Conservation (phyloP, 2,329 filamentous ascomycete species). For the Elsinoe fawcettii region DNA sequence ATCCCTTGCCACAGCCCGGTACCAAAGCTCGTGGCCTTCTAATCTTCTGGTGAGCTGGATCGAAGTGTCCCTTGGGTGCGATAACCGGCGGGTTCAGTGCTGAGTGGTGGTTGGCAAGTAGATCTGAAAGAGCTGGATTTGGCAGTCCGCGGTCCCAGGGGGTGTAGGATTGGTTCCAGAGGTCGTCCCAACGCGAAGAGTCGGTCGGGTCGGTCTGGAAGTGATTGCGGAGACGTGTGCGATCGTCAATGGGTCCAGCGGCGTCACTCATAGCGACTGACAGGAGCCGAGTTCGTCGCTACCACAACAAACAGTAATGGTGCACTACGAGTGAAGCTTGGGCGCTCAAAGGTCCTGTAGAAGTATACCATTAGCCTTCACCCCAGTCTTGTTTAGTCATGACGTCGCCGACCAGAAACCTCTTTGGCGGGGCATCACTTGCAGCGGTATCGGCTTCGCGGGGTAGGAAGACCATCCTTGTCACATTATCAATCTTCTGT, state of each 20-base stretch:
- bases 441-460: not conserved
- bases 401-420: not conserved
- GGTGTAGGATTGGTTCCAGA: slow-evolving; percentile 49
- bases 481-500: too few species aligned
- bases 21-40: slow-evolving; percentile 56
- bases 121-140: slow-evolving; percentile 53
- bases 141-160: slow-evolving; percentile 54
- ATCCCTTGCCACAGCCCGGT: slow-evolving; percentile 73
- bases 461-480: not conserved
- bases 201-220: slow-evolving; percentile 29
- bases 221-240: slow-evolving; percentile 24
- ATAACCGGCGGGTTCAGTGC: slow-evolving; percentile 21
- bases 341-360: too few species aligned
- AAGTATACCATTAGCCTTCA: too few species aligned
- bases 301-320: too few species aligned
- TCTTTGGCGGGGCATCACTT: not conserved
- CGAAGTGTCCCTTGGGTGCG: slow-evolving; percentile 14
- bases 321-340: too few species aligned
- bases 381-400: not conserved
- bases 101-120: slow-evolving; percentile 31
- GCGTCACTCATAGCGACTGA: not conserved
- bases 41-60: slow-evolving; percentile 10
- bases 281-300: too few species aligned
- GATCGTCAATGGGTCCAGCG: slow-evolving; percentile 18
- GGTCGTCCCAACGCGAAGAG: slow-evolving; percentile 44